Evolutionary conservation across 108 stramenopile species (phyloP).

Genomic region (Cyclotella cryptica): DNA sequence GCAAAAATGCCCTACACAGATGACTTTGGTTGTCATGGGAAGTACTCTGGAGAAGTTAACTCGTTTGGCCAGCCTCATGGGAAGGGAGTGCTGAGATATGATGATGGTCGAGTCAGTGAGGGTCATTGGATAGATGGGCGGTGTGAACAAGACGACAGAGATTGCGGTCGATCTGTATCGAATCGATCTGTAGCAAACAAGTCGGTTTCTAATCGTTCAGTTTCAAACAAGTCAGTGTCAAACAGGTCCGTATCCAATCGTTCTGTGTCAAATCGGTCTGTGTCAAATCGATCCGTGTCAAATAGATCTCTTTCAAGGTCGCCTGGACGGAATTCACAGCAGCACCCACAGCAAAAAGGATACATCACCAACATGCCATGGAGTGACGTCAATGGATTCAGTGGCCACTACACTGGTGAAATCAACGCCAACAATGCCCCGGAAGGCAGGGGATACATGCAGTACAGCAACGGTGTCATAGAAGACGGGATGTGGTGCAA

Average conservation of each 20-base stretch:
- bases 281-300: slow-evolving; percentile 7
- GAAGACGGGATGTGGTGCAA: slow-evolving; percentile 49
- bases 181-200: slow-evolving; percentile 1
- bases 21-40: slow-evolving; percentile 62
- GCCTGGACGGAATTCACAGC: not conserved
- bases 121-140: slow-evolving; percentile 61
- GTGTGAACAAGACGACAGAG: slow-evolving; percentile 1
- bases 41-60: slow-evolving; percentile 65
- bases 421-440: slow-evolving; percentile 32
- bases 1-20: slow-evolving; percentile 56
- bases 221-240: slow-evolving; percentile 3
- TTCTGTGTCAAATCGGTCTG: not conserved
- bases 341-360: slow-evolving; percentile 6
- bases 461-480: slow-evolving; percentile 46
- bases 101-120: slow-evolving; percentile 56
- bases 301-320: slow-evolving; percentile 12
- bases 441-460: slow-evolving; percentile 47
- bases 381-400: slow-evolving; percentile 53
- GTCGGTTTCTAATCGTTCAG: slow-evolving; percentile 3
- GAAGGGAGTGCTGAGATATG: slow-evolving; percentile 59
- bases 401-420: slow-evolving; percentile 47
- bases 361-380: slow-evolving; percentile 43
- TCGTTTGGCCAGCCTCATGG: slow-evolving; percentile 65
- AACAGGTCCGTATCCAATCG: slow-evolving; percentile 9
- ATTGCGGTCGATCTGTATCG: not conserved